These are phyloP conservation scores for Colletotrichum tanaceti DNA, from an alignment of 2,329 filamentous ascomycete genomes.

Conservation along the genomic window DNA sequence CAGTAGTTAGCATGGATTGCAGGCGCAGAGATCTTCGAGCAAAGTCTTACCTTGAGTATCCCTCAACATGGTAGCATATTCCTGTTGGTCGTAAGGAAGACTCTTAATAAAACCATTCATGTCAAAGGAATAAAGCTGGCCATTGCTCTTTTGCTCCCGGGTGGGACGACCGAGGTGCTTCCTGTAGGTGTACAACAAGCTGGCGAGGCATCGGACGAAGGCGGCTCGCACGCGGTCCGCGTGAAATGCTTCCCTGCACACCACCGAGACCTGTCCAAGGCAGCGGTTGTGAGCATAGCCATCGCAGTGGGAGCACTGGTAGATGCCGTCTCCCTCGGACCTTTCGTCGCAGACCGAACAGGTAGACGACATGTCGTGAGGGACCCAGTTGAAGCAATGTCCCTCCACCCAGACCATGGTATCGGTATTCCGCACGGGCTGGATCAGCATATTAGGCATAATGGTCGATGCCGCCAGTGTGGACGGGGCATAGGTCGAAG, in stretches of 20 bases:
- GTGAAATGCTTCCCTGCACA: slow-evolving; percentile 72
- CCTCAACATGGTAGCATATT: slow-evolving; percentile 72
- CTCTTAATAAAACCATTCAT: slow-evolving; percentile 74
- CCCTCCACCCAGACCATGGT: slow-evolving; percentile 87
- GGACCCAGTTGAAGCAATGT: slow-evolving; percentile 78
- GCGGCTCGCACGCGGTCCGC: slow-evolving; percentile 71
- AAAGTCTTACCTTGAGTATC: slow-evolving; percentile 70
- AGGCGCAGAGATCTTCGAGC: background rate
- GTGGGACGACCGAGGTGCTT: slow-evolving; percentile 70
- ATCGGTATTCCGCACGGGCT: slow-evolving; percentile 82
- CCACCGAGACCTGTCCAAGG: slow-evolving; percentile 71
- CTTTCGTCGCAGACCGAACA: slow-evolving; percentile 84
- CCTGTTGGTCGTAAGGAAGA: slow-evolving; percentile 73
- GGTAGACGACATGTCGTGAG: slow-evolving; percentile 67
- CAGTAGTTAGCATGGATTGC: slow-evolving; percentile 42
- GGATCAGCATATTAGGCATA: slow-evolving; percentile 85
- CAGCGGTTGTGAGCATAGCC: slow-evolving; percentile 69
- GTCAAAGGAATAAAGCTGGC: slow-evolving; percentile 72
- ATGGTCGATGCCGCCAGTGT: slow-evolving; percentile 86
- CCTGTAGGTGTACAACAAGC: slow-evolving; percentile 73
- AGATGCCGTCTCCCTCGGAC: slow-evolving; percentile 77
- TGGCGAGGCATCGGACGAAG: slow-evolving; percentile 74
- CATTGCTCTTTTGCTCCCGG: slow-evolving; percentile 69
- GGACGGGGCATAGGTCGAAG: slow-evolving; percentile 87
- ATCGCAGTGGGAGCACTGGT: slow-evolving; percentile 76